Base-by-base conservation (phyloP, 208 protist genomes). In the Strigomonas culicis region DNA sequence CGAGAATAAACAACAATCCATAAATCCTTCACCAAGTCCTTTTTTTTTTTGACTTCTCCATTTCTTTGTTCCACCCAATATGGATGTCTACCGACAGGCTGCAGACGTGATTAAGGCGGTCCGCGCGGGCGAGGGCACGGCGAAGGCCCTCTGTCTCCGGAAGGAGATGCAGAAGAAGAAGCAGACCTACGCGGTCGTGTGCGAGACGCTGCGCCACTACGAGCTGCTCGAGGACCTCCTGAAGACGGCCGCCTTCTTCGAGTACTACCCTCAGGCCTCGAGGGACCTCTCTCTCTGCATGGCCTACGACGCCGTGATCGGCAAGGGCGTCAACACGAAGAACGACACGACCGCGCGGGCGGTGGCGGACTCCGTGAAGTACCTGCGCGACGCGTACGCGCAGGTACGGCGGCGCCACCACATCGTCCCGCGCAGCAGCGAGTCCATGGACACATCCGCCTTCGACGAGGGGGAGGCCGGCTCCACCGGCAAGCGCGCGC, bases 151-250 rank as follows among this genome's bases (percentile, higher is more conserved):
- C n/a, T 95, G 88, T 36, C 76, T 97, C 4, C 75, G 86, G n/a
- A 95, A 93, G 74, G 88, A 95, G 31, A 86, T 97, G 78, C 90
- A 97, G 52, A 97, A 95, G 71, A 97, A 97, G 70, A 88, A 84
- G 61, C 87, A 94, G 59, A 97, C 92, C 0, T 97, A 96, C 70
- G 92, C 92, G n/a, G 83, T 97, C 0, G 89, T 94, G 2, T 94
- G 86, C 60, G 89, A 95, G 66, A 97, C 92, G 22, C 72, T 95
- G 39, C 79, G 86, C 8, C 80, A 94, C 70, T 92, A 91, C 72
- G 84, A 96, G 52, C 75, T 97, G 31, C 68, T 97, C 25, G 70
- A 93, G 51, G 88, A 95, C 43, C 80, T 97, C 24, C 76, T 97
- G 8, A 77, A 86, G 57, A 72, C 76, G 24, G 74, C 86, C 0